phyloP scores from a whole-genome alignment of 495 filamentous ascomycete genomes.

The Penicillium coprophilum region DNA sequence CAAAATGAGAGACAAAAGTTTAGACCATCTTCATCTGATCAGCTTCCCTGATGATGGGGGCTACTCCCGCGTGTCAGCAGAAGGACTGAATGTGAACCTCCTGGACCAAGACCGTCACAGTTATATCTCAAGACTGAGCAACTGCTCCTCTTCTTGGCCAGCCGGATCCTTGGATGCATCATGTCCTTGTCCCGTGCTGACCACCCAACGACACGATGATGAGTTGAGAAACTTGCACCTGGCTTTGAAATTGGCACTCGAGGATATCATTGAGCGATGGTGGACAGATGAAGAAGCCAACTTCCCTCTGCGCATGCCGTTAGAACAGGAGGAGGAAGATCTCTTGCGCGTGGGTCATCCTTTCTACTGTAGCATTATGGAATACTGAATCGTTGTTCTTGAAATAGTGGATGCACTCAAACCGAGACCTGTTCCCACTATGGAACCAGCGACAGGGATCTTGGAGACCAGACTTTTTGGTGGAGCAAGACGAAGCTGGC shows the following conservation, averaged over 20 bases:
- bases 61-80: background rate
- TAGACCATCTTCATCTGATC: background rate
- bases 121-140: background rate
- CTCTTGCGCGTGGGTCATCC: conserved; percentile 19
- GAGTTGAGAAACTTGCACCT: background rate
- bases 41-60: background rate
- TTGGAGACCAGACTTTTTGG: conserved; percentile 48
- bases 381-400: background rate
- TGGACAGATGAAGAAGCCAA: conserved; percentile 34
- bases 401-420: background rate
- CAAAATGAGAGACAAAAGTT: background rate
- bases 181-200: background rate
- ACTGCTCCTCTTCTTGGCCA: background rate
- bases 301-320: conserved; percentile 41
- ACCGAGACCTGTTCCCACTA: conserved; percentile 3
- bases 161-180: background rate
- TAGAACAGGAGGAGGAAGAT: conserved; percentile 36
- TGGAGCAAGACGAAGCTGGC: conserved; percentile 23
- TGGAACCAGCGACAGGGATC: conserved; percentile 23
- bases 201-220: background rate
- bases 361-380: background rate
- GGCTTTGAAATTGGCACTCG: conserved; percentile 24
- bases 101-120: background rate
- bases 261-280: conserved; percentile 44
- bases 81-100: background rate